These are phyloP conservation scores for Geoglossum glabrum DNA, from an alignment of 495 filamentous ascomycete genomes.

Conservation along the genomic window DNA sequence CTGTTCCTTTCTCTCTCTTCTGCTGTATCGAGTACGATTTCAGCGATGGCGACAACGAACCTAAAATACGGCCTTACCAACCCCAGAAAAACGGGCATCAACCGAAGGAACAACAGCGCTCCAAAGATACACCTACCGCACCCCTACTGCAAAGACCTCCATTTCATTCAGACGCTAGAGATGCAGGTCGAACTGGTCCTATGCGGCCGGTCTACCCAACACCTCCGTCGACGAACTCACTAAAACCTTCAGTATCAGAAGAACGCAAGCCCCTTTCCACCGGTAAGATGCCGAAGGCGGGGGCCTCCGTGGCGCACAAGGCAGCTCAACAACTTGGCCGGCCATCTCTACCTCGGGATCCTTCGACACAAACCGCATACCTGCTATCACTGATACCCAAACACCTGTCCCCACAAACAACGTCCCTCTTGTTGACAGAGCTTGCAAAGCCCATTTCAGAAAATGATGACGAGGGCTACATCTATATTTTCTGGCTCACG, in stretches of 20 bases:
- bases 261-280: background rate
- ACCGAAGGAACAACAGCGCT: background rate
- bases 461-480: slow-evolving; percentile 73
- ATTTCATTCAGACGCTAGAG: background rate
- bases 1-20: background rate
- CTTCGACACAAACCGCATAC: slow-evolving; percentile 25
- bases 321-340: background rate
- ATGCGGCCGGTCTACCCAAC: background rate
- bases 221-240: background rate
- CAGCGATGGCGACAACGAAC: background rate
- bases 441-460: slow-evolving; percentile 63
- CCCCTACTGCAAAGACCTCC: background rate
- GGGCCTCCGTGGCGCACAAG: background rate
- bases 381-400: slow-evolving; percentile 48
- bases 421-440: slow-evolving; percentile 46
- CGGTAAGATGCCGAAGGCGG: background rate
- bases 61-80: background rate
- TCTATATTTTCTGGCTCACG: slow-evolving; percentile 93
- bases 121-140: background rate
- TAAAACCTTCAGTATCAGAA: background rate
- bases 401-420: slow-evolving; percentile 38
- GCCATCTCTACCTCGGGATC: slow-evolving; percentile 19
- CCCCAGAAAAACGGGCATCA: background rate
- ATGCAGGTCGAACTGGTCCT: background rate
- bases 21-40: background rate